Evolutionary conservation across 1,284 basidiomycete species (phyloP).

Genomic region (Ustilago hordei): DNA sequence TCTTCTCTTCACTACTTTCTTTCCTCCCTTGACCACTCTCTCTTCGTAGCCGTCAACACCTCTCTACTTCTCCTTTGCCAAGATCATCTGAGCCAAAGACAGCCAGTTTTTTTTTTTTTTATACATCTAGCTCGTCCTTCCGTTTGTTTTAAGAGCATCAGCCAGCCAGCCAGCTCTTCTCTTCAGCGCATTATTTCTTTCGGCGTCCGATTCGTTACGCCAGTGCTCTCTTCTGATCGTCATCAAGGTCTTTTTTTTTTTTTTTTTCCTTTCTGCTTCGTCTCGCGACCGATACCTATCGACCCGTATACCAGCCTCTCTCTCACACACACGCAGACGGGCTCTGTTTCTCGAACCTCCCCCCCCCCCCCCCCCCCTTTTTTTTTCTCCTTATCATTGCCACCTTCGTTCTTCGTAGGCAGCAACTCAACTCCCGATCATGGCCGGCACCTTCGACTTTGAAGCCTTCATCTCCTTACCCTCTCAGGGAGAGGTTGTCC

Average conservation of each 20-base stretch:
- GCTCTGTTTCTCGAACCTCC: slow-evolving; percentile 1
- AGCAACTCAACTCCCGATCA: slow-evolving; percentile 26
- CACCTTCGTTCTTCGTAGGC: slow-evolving; percentile 1
- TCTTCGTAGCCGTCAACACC: background rate
- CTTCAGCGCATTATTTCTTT: slow-evolving; percentile 10
- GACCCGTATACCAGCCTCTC: slow-evolving; percentile 20
- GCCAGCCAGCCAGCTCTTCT: slow-evolving; percentile 3
- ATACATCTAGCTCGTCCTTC: slow-evolving; percentile 7
- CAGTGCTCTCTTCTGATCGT: slow-evolving; percentile 38
- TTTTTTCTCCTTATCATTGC: slow-evolving; percentile 13
- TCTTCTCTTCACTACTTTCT: slow-evolving; percentile 6
- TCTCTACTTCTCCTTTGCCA: background rate
- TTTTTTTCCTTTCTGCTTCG: background rate
- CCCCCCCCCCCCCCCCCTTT: no score
- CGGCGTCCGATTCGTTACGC: slow-evolving; percentile 57
- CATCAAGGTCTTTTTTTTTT: background rate
- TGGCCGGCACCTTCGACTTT: slow-evolving; percentile 55
- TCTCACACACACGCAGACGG: background rate
- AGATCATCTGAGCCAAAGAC: slow-evolving; percentile 35
- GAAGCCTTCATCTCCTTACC: slow-evolving; percentile 58
- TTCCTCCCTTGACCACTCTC: background rate
- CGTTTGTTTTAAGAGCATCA: slow-evolving; percentile 2
- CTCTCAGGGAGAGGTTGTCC: slow-evolving; percentile 33
- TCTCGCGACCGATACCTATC: slow-evolving; percentile 14
- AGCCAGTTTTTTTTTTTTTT: background rate